These are phyloP conservation scores for Penicillium angulare DNA, from an alignment of 495 filamentous ascomycete genomes.

Conservation along the genomic window DNA sequence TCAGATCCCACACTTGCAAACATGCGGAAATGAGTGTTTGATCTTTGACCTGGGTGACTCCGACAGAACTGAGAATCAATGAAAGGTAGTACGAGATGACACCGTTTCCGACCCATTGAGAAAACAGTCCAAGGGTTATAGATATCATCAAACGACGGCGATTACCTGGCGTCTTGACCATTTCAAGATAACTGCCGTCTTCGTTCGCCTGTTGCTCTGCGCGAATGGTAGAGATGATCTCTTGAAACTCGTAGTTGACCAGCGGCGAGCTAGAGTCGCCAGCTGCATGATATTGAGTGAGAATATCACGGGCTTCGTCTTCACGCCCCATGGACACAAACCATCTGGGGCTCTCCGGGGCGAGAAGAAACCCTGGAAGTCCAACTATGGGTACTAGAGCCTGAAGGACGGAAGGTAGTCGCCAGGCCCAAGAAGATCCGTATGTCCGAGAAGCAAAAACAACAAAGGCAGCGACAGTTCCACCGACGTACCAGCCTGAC, in stretches of 20 bases:
- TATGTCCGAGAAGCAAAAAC: conserved; percentile 28
- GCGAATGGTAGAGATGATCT: conserved; percentile 23
- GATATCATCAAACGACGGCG: conserved; percentile 58
- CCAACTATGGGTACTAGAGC: conserved; percentile 42
- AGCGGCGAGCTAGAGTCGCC: conserved; percentile 19
- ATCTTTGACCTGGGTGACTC: conserved; percentile 44
- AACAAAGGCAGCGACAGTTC: conserved; percentile 36
- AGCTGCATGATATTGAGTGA: conserved; percentile 30
- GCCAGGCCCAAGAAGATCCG: conserved; percentile 45
- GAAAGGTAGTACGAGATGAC: conserved; percentile 62
- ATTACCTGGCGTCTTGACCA: conserved; percentile 67
- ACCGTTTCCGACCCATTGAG: conserved; percentile 60
- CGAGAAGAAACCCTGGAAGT: conserved; percentile 36
- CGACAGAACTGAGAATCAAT: conserved; percentile 53
- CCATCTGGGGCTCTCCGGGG: conserved; percentile 47
- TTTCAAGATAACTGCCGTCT: conserved; percentile 44
- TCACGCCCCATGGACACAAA: conserved; percentile 32
- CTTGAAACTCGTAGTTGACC: conserved; percentile 22
- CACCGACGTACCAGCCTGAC: conserved; percentile 61
- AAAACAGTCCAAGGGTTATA: conserved; percentile 62
- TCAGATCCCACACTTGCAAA: conserved; percentile 37
- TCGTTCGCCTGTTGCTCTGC: conserved; percentile 27
- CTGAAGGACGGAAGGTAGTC: conserved; percentile 52
- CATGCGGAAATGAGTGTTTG: conserved; percentile 37
- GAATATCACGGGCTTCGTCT: conserved; percentile 34